phyloP scores from a whole-genome alignment of 2,329 filamentous ascomycete genomes.

The Neopestalotiopsis sp. region DNA sequence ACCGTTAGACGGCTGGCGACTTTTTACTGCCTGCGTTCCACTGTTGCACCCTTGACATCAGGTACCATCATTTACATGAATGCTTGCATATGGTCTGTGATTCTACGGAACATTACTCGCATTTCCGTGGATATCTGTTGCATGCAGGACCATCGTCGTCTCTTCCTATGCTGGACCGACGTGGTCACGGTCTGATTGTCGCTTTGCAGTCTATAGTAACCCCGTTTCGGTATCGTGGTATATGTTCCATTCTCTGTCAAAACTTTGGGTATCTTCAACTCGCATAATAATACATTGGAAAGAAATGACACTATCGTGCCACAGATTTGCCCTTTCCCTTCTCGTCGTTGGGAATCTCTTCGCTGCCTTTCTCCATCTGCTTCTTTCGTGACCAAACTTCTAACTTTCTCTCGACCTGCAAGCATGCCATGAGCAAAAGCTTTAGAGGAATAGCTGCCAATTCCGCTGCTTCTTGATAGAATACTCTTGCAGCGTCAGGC shows the following conservation, averaged over 20 bases:
- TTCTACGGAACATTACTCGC: no score
- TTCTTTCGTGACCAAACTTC: slow-evolving; percentile 38
- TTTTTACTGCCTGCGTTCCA: background rate
- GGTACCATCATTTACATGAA: no score
- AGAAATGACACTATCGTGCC: background rate
- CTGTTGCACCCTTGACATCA: background rate
- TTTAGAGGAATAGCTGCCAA: slow-evolving; percentile 40
- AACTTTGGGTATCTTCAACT: background rate
- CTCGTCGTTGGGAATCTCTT: background rate
- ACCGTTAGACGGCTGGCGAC: background rate
- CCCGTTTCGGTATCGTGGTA: background rate
- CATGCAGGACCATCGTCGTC: no score
- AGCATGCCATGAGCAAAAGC: slow-evolving; percentile 41
- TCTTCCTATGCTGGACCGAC: no score
- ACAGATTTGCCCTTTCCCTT: slow-evolving; percentile 26
- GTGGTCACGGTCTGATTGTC: no score
- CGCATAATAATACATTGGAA: background rate
- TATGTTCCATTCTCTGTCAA: background rate
- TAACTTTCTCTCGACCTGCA: slow-evolving; percentile 42
- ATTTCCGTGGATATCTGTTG: no score
- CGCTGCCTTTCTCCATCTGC: slow-evolving; percentile 24
- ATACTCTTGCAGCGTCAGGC: slow-evolving; percentile 42
- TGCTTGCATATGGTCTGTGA: no score
- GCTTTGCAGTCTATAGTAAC: no score
- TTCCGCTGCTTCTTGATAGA: slow-evolving; percentile 48